These are phyloP conservation scores for Pelargonium nanum DNA, from an alignment of 345 rosid species.

Conservation along the genomic window DNA sequence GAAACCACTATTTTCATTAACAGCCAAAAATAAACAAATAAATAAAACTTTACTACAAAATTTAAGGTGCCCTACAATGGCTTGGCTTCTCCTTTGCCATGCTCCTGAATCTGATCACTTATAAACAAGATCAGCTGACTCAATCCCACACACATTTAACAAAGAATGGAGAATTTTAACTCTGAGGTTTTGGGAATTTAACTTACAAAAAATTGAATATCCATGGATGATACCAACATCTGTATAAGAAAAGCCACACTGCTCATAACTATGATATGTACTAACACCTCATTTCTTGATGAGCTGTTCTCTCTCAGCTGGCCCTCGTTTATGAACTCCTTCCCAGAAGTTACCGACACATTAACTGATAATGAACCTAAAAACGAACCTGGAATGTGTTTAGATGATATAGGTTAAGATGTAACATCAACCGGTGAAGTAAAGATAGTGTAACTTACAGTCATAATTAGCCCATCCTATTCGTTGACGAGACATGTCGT, in stretches of 20 bases:
- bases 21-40: too few species aligned
- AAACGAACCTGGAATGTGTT: not conserved
- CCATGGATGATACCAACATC: conserved; percentile 20
- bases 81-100: too few species aligned
- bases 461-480: conserved; percentile 89
- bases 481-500: conserved; percentile 70
- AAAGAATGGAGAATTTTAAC: conserved; percentile 19
- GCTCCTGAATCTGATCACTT: too few species aligned
- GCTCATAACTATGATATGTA: not conserved
- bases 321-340: conserved; percentile 52
- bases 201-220: conserved; percentile 21
- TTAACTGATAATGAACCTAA: conserved; percentile 83
- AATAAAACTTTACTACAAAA: too few species aligned
- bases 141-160: too few species aligned
- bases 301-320: conserved; percentile 41
- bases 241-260: conserved; percentile 4
- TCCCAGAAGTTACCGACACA: conserved; percentile 65
- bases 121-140: too few species aligned
- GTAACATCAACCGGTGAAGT: too few species aligned
- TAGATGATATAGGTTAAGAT: too few species aligned
- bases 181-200: conserved; percentile 21
- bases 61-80: too few species aligned
- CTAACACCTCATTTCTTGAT: conserved; percentile 30
- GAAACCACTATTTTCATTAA: too few species aligned
- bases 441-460: conserved; percentile 45